Base-by-base conservation (phyloP, 805 yeast species). In the Maudiozyma barnettii region DNA sequence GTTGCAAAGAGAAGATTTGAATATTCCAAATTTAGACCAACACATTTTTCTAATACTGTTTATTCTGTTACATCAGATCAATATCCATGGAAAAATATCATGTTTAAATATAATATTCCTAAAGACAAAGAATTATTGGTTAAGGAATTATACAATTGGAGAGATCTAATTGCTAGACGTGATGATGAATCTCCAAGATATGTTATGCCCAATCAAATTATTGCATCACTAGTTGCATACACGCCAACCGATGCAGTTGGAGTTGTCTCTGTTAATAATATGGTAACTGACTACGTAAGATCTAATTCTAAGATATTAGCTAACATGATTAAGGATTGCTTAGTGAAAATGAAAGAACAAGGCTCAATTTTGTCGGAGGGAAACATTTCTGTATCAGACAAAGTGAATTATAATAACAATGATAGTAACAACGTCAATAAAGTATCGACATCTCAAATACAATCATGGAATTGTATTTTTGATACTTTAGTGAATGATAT, bases 1-100 rank as follows among this genome's bases (percentile, higher is more conserved):
- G 95, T 87, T 5, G 93, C 97, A 1, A 70, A 71, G 49, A 75
- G 88, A 62, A 74, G 95, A 53, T 93, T 85, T 61, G 97, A 91
- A 64, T 84, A 81, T 60, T 77, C 86, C 5, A 78, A 76, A 22
- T 89, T 70, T 66, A 80, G 82, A 57, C 76, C 77, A 31, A 55
- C 46, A 26, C 36, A 51, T 4, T 49, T 56, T 6, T 49, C 63
- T 5, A 47, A 63, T 13, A 45, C 58, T 29, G 81, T 75, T 22
- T 70, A 73, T 22, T 71, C 80, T 39, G 78, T 79, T 6, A 65
- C 75, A 33, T 79, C 75, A 45, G 76, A 72, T 36, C 65, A 62
- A 33, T 84, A 81, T 43, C 91, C 95, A 7, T 88, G 88, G 87
- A 64, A 67, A 41, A 66, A 74, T 19, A 53, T 89, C 41, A 72